Base-by-base conservation (phyloP, 495 filamentous ascomycete genomes). In the Cladorrhinum samala region DNA sequence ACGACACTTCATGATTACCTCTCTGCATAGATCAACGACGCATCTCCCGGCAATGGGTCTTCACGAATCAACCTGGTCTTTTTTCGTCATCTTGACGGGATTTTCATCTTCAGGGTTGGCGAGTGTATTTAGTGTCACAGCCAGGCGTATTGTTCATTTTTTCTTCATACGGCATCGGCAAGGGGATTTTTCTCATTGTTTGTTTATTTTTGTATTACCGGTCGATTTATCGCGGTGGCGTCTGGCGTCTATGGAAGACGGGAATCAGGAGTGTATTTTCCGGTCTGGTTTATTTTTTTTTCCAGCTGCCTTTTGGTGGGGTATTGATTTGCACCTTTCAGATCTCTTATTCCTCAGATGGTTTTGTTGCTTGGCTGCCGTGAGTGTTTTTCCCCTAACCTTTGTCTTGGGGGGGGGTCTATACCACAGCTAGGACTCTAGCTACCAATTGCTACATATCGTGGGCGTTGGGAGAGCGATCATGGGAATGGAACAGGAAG, bases 201-300 rank as follows among this genome's bases (percentile, higher is more conserved):
- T 56, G 50, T 11, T 47, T 36, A n/a, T 47, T 57, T 33, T 37
- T 58, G 50, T 51, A 9, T 44, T 43, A 17, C 40, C 46, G 52
- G 39, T 39, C 46, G 56, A 54, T 60, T 58, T 47, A 57, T 62
- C 42, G 64, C 59, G 61, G 55, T 40, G 63, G 63, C 63, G 63
- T 50, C 46, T 11, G 64, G 64, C 55, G 57, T 59, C 46, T 47
- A 46, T 19, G 57, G 57, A 52, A 49, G 40, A 52, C 39, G 51
- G 52, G 50, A 54, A 33, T 6, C 11, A 33, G 27, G 27, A 33
- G 6, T 14, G 55, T 59, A 45, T 54, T 65, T 52, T 30, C 45
- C 52, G 56, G 41, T 17, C 24, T 33, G 45, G 45, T 17, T 56
- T 46, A 8, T 50, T 60, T 33, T 54, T 46, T 9, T 52, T 48